Base-by-base conservation (phyloP, 208 protist species). In the Acanthamoeba healyi region DNA sequence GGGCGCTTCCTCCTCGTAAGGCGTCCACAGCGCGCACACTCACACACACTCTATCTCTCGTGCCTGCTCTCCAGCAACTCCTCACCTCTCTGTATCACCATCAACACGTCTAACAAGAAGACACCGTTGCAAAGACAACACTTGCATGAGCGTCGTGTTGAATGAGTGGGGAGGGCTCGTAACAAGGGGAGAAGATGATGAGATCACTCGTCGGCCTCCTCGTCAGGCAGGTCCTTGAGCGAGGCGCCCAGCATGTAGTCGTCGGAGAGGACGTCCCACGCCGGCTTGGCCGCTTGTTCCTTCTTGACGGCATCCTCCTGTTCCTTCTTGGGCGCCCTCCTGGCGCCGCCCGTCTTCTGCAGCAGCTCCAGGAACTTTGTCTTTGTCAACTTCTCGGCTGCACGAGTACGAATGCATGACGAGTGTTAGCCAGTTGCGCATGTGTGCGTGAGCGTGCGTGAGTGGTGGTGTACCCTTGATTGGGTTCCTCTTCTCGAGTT, bases 211-310 rank as follows among this genome's bases (percentile, higher is more conserved):
- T 90, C 82, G 19, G 26, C 74, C 6, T 84, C 74, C 22, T 84
- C 74, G 32, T 84, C 74, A 19, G 74, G 74, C 42, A 84, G 15
- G 22, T 93, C 88, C 51, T 93, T 93, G 63, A 93, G 88, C 5
- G 65, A 34, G n/a, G 88, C 58, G 40, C 88, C 88, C 2, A 93
- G 58, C 88, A 93, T 93, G 65, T 82, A 93, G 65, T 93, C 88
- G 63, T 93, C 88, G 29, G 65, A 82, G 88, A 93, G 88, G 40
- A 93, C 88, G 42, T 93, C 88, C 88, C 88, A 93, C 14, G 82
- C 12, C 24, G 88, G 63, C 88, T 93, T 51, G 44, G 38, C 74
- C 46, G 38, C 34, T 5, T 38, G 5, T n/a, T 84, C 42, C n/a
- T 51, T 5, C 46, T 58, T 38, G 44, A 38, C 44, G 14, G 44